Conservation (phyloP, 139 green algal genomes). For the Ettlia oleoabundans region DNA sequence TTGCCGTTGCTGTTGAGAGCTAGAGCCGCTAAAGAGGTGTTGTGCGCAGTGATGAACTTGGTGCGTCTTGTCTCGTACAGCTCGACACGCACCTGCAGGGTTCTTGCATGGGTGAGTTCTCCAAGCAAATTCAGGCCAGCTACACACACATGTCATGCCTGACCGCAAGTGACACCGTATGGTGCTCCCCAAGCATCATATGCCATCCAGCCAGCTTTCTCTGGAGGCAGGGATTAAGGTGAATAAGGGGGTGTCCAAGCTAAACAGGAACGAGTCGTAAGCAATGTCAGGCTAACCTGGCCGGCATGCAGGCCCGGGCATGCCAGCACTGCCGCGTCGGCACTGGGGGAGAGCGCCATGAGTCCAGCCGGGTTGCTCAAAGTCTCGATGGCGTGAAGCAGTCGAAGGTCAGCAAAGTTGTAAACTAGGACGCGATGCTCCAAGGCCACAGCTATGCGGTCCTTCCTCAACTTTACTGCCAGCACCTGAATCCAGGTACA, state of each 20-base stretch:
- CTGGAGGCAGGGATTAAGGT: too few species aligned
- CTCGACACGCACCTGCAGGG: conserved; percentile 89
- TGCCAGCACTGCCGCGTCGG: conserved; percentile 88
- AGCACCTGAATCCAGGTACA: conserved; percentile 67
- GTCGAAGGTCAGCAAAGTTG: conserved; percentile 93
- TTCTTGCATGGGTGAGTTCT: background rate
- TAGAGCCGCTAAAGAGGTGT: conserved; percentile 76
- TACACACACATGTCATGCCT: too few species aligned
- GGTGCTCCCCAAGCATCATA: too few species aligned
- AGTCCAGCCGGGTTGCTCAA: conserved; percentile 85
- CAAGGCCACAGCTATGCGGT: conserved; percentile 93
- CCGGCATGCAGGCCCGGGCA: conserved; percentile 92
- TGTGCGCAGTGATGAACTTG: conserved; percentile 93
- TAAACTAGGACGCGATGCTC: conserved; percentile 93
- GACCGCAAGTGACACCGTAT: too few species aligned
- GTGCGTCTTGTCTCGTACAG: conserved; percentile 90
- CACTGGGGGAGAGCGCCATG: conserved; percentile 79
- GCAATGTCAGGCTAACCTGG: conserved; percentile 66
- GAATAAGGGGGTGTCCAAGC: too few species aligned
- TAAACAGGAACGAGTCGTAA: too few species aligned
- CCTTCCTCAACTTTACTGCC: conserved; percentile 84
- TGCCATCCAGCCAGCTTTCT: too few species aligned
- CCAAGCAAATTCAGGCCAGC: background rate
- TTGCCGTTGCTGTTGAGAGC: conserved; percentile 82
- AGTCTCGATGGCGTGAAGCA: conserved; percentile 94